phyloP scores from a whole-genome alignment of 2,329 filamentous ascomycete genomes.

The Akanthomyces uredinophilus region DNA sequence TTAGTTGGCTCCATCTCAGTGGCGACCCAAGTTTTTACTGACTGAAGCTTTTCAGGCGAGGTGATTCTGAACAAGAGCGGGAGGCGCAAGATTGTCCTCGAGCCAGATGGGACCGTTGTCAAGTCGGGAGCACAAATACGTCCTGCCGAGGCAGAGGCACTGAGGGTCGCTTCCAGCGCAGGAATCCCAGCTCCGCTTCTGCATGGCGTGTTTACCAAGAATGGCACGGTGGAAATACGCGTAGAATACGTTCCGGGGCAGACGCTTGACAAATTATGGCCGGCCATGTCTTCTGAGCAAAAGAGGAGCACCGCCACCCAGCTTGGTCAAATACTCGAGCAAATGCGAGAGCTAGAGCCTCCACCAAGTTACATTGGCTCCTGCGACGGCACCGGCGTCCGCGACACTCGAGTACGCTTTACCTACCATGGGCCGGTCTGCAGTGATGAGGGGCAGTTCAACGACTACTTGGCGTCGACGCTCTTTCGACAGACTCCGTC shows the following conservation, averaged over 20 bases:
- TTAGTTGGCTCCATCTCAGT: constrained; percentile 12
- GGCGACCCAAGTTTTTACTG: not conserved
- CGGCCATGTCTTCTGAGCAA: constrained; percentile 18
- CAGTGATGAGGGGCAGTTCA: constrained; percentile 22
- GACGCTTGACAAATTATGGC: constrained; percentile 24
- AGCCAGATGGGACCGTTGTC: constrained; percentile 21
- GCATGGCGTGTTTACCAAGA: constrained; percentile 12
- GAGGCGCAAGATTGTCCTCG: constrained; percentile 21
- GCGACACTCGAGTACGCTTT: constrained; percentile 21
- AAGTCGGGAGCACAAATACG: constrained; percentile 25
- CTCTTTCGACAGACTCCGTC: constrained; percentile 18
- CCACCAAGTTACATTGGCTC: constrained; percentile 22
- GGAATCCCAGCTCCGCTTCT: constrained; percentile 22
- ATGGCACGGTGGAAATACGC: constrained; percentile 14
- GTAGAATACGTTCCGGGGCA: constrained; percentile 25
- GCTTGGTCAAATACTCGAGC: constrained; percentile 22
- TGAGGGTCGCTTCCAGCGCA: constrained; percentile 18
- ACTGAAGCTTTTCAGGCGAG: constrained; percentile 16
- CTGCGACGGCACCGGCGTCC: constrained; percentile 24
- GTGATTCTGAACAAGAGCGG: constrained; percentile 20
- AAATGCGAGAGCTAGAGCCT: constrained; percentile 22
- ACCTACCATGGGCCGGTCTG: constrained; percentile 22
- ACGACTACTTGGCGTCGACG: constrained; percentile 20
- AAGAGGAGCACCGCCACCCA: constrained; percentile 22
- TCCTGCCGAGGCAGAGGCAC: constrained; percentile 23